These are phyloP conservation scores for Camellia japonica DNA, from an alignment of 148 eudicot species.

Conservation along the genomic window DNA sequence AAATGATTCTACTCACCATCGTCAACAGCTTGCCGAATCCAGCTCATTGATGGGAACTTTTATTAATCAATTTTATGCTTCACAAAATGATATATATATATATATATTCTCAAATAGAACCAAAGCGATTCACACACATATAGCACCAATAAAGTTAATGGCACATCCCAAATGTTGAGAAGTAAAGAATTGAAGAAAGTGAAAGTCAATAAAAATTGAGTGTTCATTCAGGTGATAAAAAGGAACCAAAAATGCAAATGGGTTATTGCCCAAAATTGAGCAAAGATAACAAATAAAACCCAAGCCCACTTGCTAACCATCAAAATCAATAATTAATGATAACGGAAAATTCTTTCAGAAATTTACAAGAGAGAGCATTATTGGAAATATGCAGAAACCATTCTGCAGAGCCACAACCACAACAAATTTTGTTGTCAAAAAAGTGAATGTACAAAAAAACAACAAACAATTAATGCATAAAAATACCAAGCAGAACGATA, in stretches of 20 bases:
- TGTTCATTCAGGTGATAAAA: neutral
- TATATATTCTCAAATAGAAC: neutral
- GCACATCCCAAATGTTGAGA: too few species aligned
- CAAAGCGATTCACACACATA: neutral
- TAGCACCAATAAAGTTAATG: neutral
- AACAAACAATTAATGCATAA: too few species aligned
- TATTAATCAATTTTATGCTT: neutral
- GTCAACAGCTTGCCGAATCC: too few species aligned
- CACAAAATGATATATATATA: neutral
- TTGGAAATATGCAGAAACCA: neutral
- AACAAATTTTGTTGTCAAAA: neutral
- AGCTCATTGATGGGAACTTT: neutral
- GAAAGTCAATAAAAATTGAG: neutral
- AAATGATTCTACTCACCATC: too few species aligned
- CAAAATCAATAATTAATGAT: neutral
- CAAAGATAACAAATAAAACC: neutral
- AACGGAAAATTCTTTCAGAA: neutral
- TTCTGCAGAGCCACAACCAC: neutral
- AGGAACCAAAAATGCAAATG: neutral
- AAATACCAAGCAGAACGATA: too few species aligned
- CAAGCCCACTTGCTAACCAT: neutral
- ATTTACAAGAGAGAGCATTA: constrained; percentile 1
- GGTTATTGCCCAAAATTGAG: neutral
- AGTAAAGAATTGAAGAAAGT: too few species aligned
- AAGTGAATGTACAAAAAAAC: neutral